Evolutionary conservation across 345 rosid species (phyloP).

Genomic region (Salix suchowensis): DNA sequence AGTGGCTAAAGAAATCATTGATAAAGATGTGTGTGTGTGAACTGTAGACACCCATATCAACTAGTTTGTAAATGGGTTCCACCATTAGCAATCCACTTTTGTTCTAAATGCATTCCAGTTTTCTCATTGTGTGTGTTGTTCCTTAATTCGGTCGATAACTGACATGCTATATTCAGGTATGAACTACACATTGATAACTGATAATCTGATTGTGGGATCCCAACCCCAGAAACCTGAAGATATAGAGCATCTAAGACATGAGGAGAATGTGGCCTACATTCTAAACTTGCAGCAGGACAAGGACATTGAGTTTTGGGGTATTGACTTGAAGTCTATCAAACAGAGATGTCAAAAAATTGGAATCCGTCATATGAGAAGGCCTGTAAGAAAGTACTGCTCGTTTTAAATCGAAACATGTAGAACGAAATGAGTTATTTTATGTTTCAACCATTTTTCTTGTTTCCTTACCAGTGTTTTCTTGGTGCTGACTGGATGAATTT

Average conservation of each 20-base stretch:
- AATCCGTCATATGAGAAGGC: constrained; percentile 76
- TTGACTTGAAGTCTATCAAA: constrained; percentile 52
- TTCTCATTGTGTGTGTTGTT: too few relatives aligned
- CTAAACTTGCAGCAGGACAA: constrained; percentile 85
- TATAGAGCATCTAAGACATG: constrained; percentile 60
- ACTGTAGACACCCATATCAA: too few relatives aligned
- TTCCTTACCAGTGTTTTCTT: not conserved
- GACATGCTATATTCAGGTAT: constrained; percentile 52
- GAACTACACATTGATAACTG: constrained; percentile 79
- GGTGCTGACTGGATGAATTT: not conserved
- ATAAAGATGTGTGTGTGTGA: too few relatives aligned
- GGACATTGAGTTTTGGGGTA: constrained; percentile 82
- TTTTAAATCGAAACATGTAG: not conserved
- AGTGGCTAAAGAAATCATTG: too few relatives aligned
- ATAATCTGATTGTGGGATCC: constrained; percentile 76
- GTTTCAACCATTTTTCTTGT: not conserved
- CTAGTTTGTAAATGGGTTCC: too few relatives aligned
- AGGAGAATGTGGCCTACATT: constrained; percentile 80
- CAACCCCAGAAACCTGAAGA: constrained; percentile 91
- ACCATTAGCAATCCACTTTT: too few relatives aligned
- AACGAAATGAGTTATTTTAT: not conserved
- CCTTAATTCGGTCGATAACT: too few relatives aligned
- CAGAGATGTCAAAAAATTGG: constrained; percentile 53
- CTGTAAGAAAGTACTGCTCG: constrained; percentile 47
- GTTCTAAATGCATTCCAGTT: too few relatives aligned